These are phyloP conservation scores for Colletotrichum cordylinicola DNA, from an alignment of 2,329 filamentous ascomycete species.

Conservation along the genomic window DNA sequence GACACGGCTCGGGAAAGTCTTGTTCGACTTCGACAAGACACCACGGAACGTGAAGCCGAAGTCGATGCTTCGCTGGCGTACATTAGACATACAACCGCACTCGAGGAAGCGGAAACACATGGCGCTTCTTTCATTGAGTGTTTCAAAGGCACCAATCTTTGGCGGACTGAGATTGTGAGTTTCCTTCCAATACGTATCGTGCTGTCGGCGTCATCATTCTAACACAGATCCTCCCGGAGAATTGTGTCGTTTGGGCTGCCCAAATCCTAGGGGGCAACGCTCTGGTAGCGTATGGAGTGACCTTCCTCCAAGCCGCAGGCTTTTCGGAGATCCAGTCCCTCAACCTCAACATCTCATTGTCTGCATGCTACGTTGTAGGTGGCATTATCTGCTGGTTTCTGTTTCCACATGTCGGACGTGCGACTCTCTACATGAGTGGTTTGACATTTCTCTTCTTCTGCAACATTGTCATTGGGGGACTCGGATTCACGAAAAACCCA, in stretches of 20 bases:
- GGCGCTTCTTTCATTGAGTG: conserved; percentile 49
- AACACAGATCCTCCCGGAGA: conserved; percentile 14
- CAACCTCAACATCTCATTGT: conserved; percentile 43
- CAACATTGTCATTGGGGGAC: conserved; percentile 37
- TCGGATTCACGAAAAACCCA: conserved; percentile 26
- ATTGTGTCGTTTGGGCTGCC: conserved; percentile 43
- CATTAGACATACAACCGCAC: conserved; percentile 50
- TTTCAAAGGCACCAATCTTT: conserved; percentile 52
- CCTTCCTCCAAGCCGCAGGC: conserved; percentile 44
- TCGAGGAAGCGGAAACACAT: conserved; percentile 44
- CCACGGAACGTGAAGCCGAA: conserved; percentile 27
- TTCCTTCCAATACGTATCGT: neutral
- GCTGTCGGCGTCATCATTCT: neutral
- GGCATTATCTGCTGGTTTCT: conserved; percentile 45
- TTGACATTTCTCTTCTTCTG: conserved; percentile 42
- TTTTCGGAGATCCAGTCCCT: conserved; percentile 40
- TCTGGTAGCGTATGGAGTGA: conserved; percentile 39
- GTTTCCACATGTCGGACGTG: conserved; percentile 42
- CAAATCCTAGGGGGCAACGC: conserved; percentile 43
- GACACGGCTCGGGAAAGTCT: conserved; percentile 30
- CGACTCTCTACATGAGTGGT: conserved; percentile 44
- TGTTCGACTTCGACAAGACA: conserved; percentile 27
- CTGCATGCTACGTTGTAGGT: conserved; percentile 43
- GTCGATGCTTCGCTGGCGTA: conserved; percentile 36
- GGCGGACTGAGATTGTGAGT: conserved; percentile 44